Conservation (phyloP, 805 yeast genomes). For the Metschnikowia continentalis region DNA sequence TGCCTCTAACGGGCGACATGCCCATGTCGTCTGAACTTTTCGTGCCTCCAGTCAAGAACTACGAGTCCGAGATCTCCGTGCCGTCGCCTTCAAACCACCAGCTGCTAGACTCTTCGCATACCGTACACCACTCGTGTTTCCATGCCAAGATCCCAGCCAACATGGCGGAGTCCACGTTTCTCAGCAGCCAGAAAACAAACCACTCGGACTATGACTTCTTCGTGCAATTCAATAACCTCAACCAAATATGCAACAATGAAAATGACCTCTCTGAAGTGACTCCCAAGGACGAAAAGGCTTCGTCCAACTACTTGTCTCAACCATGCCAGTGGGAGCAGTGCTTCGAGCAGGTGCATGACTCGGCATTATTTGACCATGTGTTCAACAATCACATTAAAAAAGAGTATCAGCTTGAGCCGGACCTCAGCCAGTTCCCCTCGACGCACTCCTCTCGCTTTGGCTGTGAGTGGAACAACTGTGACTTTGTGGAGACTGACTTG, state of each 20-base stretch:
- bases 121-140: constrained; percentile 39
- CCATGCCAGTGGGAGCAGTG: constrained; percentile 73
- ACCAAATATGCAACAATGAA: constrained; percentile 14
- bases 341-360: constrained; percentile 33
- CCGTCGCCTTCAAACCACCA: background rate
- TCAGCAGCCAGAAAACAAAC: background rate
- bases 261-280: background rate
- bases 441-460: constrained; percentile 23
- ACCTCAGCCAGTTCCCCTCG: background rate
- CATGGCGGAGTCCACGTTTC: constrained; percentile 1
- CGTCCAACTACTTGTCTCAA: background rate
- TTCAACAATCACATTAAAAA: constrained; percentile 49
- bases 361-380: constrained; percentile 30
- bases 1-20: background rate
- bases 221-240: constrained; percentile 32
- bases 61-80: background rate
- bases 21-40: background rate
- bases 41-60: background rate
- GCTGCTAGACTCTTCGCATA: constrained; percentile 6
- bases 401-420: background rate
- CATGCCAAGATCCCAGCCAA: constrained; percentile 40
- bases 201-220: constrained; percentile 37
- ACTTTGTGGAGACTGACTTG: constrained; percentile 50
- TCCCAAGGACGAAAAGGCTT: background rate
- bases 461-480: constrained; percentile 80